A percentile compares a stretch with the other conserved stretches of the same genome.
Evolutionary conservation across 2,329 filamentous ascomycete genomes (phyloP).

Genomic region (Cercospora nicotianae): DNA sequence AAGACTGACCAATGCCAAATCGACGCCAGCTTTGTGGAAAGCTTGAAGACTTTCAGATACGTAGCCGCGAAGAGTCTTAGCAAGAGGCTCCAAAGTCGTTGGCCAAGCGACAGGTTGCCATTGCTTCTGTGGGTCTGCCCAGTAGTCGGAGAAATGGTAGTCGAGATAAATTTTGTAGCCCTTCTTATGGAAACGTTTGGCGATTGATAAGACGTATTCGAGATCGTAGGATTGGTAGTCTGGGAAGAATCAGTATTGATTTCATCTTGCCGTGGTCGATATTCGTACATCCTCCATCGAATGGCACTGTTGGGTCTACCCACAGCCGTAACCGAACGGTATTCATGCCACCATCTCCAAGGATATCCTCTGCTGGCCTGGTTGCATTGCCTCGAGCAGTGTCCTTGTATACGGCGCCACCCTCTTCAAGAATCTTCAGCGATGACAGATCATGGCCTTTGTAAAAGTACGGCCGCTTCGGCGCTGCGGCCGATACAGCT

Average conservation of each 20-base stretch:
- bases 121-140: slow-evolving; percentile 43
- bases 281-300: slow-evolving; percentile 29
- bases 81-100: slow-evolving; percentile 35
- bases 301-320: slow-evolving; percentile 36
- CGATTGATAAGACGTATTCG: slow-evolving; percentile 39
- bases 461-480: slow-evolving; percentile 35
- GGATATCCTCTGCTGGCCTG: slow-evolving; percentile 39
- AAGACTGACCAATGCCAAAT: slow-evolving; percentile 45
- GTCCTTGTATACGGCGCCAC: slow-evolving; percentile 42
- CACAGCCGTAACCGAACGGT: slow-evolving; percentile 37
- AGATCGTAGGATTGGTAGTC: slow-evolving; percentile 36
- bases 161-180: slow-evolving; percentile 43
- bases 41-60: slow-evolving; percentile 42
- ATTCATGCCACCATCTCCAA: slow-evolving; percentile 41
- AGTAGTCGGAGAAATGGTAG: slow-evolving; percentile 37
- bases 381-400: slow-evolving; percentile 41
- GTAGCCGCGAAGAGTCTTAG: slow-evolving; percentile 38
- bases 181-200: slow-evolving; percentile 39
- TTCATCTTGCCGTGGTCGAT: no score
- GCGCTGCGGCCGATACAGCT: neutral
- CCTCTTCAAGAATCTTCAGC: slow-evolving; percentile 40
- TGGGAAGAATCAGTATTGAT: neutral
- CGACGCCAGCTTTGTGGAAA: slow-evolving; percentile 44
- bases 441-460: slow-evolving; percentile 46
- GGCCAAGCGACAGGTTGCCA: slow-evolving; percentile 40